Evolutionary conservation across 352 stramenopile genomes (phyloP).

Genomic region (Discostella stelligera): DNA sequence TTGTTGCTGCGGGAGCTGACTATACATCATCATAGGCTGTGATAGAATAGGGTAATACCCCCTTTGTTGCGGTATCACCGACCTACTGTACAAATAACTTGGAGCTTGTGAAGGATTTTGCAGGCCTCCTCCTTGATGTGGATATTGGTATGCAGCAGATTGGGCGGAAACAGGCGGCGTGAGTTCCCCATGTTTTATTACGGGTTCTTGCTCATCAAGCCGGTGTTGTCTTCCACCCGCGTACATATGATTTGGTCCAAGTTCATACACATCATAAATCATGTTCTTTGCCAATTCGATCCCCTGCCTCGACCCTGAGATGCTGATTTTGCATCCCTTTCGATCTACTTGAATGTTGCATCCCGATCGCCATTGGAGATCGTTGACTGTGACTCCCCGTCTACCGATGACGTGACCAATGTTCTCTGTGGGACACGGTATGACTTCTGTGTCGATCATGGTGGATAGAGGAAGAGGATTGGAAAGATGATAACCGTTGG

Average conservation of each 20-base stretch:
- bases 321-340: neutral
- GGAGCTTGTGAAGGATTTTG: neutral
- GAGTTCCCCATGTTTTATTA: neutral
- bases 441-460: constrained; percentile 8
- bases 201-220: neutral
- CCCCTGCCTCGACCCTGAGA: neutral
- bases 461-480: neutral
- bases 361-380: neutral
- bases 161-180: neutral
- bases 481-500: neutral
- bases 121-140: neutral
- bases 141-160: neutral
- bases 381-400: neutral
- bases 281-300: constrained; percentile 9
- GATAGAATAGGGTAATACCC: neutral
- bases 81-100: neutral
- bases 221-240: neutral
- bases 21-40: neutral
- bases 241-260: neutral
- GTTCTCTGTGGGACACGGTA: neutral
- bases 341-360: constrained; percentile 14
- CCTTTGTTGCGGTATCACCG: neutral
- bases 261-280: neutral
- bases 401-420: constrained; percentile 9
- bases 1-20: neutral